These are phyloP conservation scores for Tripterygium wilfordii DNA, from an alignment of 177 flowering plant species.

Conservation along the genomic window DNA sequence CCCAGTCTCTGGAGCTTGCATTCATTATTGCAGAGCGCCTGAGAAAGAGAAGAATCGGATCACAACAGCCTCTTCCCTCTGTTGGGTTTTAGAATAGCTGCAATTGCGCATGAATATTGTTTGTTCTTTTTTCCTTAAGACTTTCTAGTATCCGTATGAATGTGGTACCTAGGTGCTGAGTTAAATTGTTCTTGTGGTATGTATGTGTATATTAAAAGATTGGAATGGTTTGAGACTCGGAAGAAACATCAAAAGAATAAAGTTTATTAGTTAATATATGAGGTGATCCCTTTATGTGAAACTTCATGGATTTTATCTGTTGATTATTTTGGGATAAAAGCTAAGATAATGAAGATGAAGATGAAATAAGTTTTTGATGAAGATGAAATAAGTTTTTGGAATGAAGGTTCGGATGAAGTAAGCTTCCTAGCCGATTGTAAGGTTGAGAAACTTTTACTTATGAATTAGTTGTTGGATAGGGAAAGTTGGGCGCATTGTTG, in stretches of 20 bases:
- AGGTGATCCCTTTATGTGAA: too few species aligned
- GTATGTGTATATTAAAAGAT: conserved; percentile 10
- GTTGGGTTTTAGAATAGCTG: conserved; percentile 16
- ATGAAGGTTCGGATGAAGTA: too few species aligned
- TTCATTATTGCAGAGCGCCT: conserved; percentile 87
- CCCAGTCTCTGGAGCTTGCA: conserved; percentile 87
- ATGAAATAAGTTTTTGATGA: too few species aligned
- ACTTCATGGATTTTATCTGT: too few species aligned
- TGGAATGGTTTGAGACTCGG: conserved; percentile 6
- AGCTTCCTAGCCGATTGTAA: too few species aligned
- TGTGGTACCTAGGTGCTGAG: background rate
- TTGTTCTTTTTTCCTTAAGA: conserved; percentile 4
- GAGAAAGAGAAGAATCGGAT: conserved; percentile 59
- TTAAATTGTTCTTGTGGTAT: conserved; percentile 2
- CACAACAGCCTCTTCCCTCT: conserved; percentile 24
- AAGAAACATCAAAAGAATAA: conserved; percentile 4
- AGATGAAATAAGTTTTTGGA: too few species aligned
- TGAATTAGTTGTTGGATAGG: too few species aligned
- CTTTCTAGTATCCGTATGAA: background rate
- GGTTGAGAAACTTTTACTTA: too few species aligned
- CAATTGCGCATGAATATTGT: background rate
- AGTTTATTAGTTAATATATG: conserved; percentile 1
- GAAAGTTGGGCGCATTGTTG: too few species aligned
- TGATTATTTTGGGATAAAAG: too few species aligned
- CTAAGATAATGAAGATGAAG: too few species aligned